phyloP scores from a whole-genome alignment of 495 filamentous ascomycete genomes.

The Penicillium chermesinum region DNA sequence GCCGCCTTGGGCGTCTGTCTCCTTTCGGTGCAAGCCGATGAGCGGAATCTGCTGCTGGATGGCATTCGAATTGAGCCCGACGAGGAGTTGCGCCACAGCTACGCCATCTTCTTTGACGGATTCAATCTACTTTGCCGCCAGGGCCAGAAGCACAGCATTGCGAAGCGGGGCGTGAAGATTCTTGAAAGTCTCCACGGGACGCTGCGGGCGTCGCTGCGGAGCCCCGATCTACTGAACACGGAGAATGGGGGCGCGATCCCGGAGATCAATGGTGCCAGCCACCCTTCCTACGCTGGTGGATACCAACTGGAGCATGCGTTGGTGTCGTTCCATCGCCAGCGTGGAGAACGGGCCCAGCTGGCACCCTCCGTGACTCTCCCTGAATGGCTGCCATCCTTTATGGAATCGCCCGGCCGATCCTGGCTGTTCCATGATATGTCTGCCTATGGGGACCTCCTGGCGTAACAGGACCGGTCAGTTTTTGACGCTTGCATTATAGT shows the following conservation, averaged over 20 bases:
- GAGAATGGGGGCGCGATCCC: neutral
- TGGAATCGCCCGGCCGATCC: constrained; percentile 11
- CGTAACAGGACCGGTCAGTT: neutral
- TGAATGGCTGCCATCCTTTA: constrained; percentile 13
- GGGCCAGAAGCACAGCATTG: constrained; percentile 7
- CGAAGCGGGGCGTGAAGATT: constrained; percentile 7
- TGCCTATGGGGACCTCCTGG: constrained; percentile 10
- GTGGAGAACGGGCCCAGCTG: neutral
- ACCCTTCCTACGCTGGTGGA: neutral
- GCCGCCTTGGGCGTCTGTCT: constrained; percentile 13
- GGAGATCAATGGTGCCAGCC: neutral
- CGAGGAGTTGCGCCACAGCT: constrained; percentile 3
- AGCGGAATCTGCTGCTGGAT: constrained; percentile 1
- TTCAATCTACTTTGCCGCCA: constrained; percentile 10
- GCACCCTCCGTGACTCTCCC: constrained; percentile 3
- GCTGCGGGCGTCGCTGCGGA: neutral
- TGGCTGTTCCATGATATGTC: constrained; percentile 12
- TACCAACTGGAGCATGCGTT: constrained; percentile 14
- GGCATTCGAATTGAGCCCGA: constrained; percentile 10
- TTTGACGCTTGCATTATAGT: neutral
- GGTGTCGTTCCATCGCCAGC: constrained; percentile 9
- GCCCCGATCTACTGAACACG: neutral
- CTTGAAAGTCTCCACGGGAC: constrained; percentile 11
- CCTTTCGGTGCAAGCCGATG: constrained; percentile 14
- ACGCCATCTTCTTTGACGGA: constrained; percentile 6